phyloP scores from a whole-genome alignment of 352 stramenopile species.

The Pythium rhizo-oryzae region DNA sequence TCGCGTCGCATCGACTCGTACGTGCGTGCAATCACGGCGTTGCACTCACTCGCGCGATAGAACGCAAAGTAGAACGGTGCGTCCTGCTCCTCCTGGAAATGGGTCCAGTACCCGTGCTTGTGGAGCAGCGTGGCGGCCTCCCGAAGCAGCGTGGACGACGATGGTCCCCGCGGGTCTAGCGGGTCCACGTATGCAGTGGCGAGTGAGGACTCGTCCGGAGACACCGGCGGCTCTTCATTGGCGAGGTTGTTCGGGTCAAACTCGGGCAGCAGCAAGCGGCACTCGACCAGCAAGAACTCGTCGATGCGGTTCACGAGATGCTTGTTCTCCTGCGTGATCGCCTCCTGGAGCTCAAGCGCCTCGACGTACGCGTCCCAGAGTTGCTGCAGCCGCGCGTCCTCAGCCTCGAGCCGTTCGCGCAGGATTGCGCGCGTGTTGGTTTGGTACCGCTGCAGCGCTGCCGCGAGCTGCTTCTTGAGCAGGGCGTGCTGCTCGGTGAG shows the following conservation, averaged over 20 bases:
- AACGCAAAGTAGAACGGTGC: conserved; percentile 18
- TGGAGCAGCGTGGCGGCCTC: conserved; percentile 2
- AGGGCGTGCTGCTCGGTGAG: conserved; percentile 10
- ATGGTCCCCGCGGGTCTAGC: background rate
- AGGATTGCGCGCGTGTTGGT: conserved; percentile 5
- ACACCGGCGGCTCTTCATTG: background rate
- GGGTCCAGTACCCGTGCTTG: conserved; percentile 8
- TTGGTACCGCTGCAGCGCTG: background rate
- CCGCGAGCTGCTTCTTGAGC: conserved; percentile 11
- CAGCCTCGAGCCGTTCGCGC: background rate
- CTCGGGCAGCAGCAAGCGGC: conserved; percentile 14
- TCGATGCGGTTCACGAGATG: conserved; percentile 8
- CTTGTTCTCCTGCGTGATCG: conserved; percentile 8
- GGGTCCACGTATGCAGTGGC: background rate
- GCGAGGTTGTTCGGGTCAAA: background rate
- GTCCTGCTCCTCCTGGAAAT: conserved; percentile 11
- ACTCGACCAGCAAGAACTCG: conserved; percentile 16
- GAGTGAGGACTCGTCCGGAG: background rate
- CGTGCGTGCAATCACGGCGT: conserved; percentile 4
- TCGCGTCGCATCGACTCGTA: conserved; percentile 11
- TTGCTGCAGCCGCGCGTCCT: background rate
- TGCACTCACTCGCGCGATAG: conserved; percentile 12
- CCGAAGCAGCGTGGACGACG: background rate
- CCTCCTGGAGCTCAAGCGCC: conserved; percentile 5
- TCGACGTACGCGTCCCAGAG: conserved; percentile 18